A percentile compares a stretch with the other conserved stretches of the same genome.
phyloP scores from a whole-genome alignment of 2,329 filamentous ascomycete genomes.

The Magnaporthales sp. region DNA sequence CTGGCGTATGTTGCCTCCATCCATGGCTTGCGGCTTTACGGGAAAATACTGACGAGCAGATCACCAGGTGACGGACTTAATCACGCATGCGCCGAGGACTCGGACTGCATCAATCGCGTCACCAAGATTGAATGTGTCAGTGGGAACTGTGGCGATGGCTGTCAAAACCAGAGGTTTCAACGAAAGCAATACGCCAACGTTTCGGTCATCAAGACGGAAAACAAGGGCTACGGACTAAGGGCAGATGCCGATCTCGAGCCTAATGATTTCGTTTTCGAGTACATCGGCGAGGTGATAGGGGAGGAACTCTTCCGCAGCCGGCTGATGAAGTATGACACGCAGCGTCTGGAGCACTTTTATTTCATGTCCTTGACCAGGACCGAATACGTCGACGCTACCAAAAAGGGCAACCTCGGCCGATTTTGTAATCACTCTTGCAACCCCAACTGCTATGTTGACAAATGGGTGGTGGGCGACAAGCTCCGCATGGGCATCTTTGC shows the following conservation, averaged over 20 bases:
- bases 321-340: constrained; percentile 87
- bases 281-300: constrained; percentile 96
- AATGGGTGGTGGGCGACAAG: constrained; percentile 97
- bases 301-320: constrained; percentile 81
- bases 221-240: constrained; percentile 91
- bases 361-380: constrained; percentile 98
- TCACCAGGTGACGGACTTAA: constrained; percentile 54
- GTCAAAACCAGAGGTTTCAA: constrained; percentile 93
- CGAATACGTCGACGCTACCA: constrained; percentile 96
- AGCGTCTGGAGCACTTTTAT: constrained; percentile 98
- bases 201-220: constrained; percentile 93
- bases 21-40: neutral
- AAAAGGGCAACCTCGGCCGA: constrained; percentile 87
- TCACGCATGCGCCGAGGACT: constrained; percentile 86
- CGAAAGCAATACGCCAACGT: constrained; percentile 83
- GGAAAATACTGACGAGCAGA: constrained; percentile 5
- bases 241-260: constrained; percentile 67
- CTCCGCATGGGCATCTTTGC: constrained; percentile 98
- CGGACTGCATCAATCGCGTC: constrained; percentile 95
- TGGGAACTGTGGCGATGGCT: constrained; percentile 73
- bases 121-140: constrained; percentile 94
- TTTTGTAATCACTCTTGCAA: constrained; percentile 99
- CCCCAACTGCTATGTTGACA: constrained; percentile 98
- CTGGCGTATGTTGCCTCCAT: constrained; percentile 65
- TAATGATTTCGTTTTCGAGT: constrained; percentile 94